Evolutionary conservation across 2,329 filamentous ascomycete species (phyloP).

Genomic region (Beauveria caledonica): DNA sequence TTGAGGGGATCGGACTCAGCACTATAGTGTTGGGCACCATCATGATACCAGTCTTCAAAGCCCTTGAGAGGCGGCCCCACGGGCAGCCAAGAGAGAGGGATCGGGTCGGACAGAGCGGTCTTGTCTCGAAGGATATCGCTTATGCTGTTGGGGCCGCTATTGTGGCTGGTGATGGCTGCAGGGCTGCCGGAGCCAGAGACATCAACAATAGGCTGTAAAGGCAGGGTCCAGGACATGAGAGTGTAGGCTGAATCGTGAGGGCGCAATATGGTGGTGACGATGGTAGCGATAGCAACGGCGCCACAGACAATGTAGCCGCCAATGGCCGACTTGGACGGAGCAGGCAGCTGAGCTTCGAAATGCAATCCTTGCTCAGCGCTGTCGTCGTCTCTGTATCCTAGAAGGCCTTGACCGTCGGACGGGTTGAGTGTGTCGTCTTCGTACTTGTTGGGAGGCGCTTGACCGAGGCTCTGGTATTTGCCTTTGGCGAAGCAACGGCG

Average conservation of each 20-base stretch:
- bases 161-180: constrained; percentile 19
- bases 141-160: constrained; percentile 20
- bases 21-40: constrained; percentile 23
- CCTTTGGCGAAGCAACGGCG: neutral
- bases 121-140: constrained; percentile 20
- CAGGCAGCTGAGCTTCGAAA: constrained; percentile 11
- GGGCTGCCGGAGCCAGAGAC: constrained; percentile 23
- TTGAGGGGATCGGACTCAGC: constrained; percentile 30
- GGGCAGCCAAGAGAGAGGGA: constrained; percentile 21
- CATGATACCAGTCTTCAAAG: constrained; percentile 24
- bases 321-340: constrained; percentile 14
- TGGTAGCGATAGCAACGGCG: constrained; percentile 13
- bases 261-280: constrained; percentile 20
- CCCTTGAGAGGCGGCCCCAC: constrained; percentile 11
- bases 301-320: constrained; percentile 6
- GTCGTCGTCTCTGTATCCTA: constrained; percentile 2
- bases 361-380: constrained; percentile 8
- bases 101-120: constrained; percentile 20
- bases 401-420: neutral
- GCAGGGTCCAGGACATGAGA: constrained; percentile 28
- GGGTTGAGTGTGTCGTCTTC: constrained; percentile 8
- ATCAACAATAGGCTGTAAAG: constrained; percentile 26
- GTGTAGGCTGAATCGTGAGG: constrained; percentile 25
- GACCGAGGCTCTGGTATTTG: neutral
- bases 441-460: neutral